Base-by-base conservation (phyloP, 148 eudicot genomes). In the Rhododendron henanense region DNA sequence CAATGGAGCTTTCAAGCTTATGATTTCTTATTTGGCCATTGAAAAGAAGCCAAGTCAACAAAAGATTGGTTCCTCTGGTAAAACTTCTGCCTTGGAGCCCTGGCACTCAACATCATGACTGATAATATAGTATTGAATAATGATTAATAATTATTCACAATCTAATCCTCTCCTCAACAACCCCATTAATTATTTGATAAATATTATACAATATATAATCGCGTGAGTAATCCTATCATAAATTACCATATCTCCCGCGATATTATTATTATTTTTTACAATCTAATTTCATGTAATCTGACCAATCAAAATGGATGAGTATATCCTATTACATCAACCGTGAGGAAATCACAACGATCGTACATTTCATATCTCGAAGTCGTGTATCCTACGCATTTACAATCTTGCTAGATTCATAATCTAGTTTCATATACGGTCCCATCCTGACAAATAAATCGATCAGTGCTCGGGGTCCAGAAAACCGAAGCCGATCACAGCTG, bases 41-140 rank as follows among this genome's bases (percentile, higher is more conserved):
- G 41, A 80, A 31, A 80, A 51, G 82, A 80, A 51, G 63, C 82
- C 82, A 80, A 80, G 82, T 80, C 82, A 80, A 80, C 39, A 50
- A 31, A 31, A 51, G 82, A 50, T 51, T 51, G 11, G 57, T 23
- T 47, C 33, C 53, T 3, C 11, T 19, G 31, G 41, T 14, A 25
- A 51, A 31, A 19, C 37, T 80, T 28, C 15, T 19, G 41, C 63
- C 33, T 47, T 28, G 81, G 45, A 78, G 82, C 44, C 18, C 5
- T 28, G 13, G 65, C 82, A 51, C 82, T 48, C 39, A 50, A 80
- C 39, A 80, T 50, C 8, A 51, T 80, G 41, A 25, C 18, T 51
- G 39, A n/a, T n/a, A 10, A 37, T 41, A 14, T 39, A 79, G 51
- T 44, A 25, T 41, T 23, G 39, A 18, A 23, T 3, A 45, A 25